A percentile compares a stretch with the other conserved stretches of the same genome.
phyloP scores from a whole-genome alignment of 2,329 filamentous ascomycete genomes.

The Aureobasidium namibiae region DNA sequence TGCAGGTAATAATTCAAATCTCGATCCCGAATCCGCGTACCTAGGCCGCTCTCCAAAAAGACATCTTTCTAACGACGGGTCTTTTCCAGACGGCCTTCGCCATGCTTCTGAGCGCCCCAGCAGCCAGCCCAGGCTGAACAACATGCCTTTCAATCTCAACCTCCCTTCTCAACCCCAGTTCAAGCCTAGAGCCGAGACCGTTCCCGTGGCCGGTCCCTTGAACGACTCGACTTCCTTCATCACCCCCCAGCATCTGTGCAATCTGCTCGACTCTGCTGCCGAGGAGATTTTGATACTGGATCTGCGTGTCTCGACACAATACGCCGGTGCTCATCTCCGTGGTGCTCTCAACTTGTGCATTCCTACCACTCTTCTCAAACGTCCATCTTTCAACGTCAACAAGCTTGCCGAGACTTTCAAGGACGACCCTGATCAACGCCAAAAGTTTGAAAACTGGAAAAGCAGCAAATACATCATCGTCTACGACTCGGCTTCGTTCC shows the following conservation, averaged over 20 bases:
- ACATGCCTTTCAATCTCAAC: conserved; percentile 15
- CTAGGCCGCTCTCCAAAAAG: conserved; percentile 38
- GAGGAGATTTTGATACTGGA: conserved; percentile 66
- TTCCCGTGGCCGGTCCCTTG: conserved; percentile 27
- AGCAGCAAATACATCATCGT: conserved; percentile 70
- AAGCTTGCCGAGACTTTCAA: conserved; percentile 85
- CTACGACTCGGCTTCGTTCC: conserved; percentile 71
- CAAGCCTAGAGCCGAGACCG: conserved; percentile 38
- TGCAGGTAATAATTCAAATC: conserved; percentile 5
- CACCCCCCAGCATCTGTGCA: conserved; percentile 41
- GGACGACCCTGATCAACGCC: conserved; percentile 53
- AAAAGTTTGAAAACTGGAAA: conserved; percentile 69
- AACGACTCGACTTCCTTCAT: conserved; percentile 33
- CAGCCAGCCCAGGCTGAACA: conserved; percentile 4
- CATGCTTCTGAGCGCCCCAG: conserved; percentile 14
- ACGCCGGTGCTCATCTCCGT: conserved; percentile 61
- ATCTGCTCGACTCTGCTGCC: conserved; percentile 38
- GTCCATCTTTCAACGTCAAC: conserved; percentile 79
- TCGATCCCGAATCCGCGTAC: conserved; percentile 23
- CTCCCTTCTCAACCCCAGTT: conserved; percentile 14
- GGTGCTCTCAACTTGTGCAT: conserved; percentile 91
- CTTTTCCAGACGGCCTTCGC: conserved; percentile 35
- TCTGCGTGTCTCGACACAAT: conserved; percentile 78
- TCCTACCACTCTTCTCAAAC: conserved; percentile 84
- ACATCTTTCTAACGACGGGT: conserved; percentile 38